These are phyloP conservation scores for Tetraselmis striata DNA, from an alignment of 139 green algal genomes.

Conservation along the genomic window DNA sequence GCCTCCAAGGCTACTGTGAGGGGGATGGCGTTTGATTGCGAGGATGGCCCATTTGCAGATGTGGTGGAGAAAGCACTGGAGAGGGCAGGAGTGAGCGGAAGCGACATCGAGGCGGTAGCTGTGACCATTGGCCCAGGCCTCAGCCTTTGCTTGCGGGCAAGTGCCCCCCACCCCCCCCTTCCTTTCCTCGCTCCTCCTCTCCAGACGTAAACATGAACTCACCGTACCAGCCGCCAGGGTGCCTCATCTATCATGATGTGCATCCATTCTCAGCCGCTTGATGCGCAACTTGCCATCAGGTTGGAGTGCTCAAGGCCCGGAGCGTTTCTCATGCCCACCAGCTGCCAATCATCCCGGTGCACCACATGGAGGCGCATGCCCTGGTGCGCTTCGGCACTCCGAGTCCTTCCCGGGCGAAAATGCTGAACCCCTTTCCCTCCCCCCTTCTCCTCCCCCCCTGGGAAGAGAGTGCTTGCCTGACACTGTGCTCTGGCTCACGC, in stretches of 20 bases:
- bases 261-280: background rate
- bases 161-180: background rate
- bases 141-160: constrained; percentile 77
- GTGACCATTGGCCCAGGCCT: constrained; percentile 94
- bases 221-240: too few species aligned
- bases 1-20: too few species aligned
- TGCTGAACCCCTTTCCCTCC: background rate
- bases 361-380: constrained; percentile 98
- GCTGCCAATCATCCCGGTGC: constrained; percentile 77
- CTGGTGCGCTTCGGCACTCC: too few species aligned
- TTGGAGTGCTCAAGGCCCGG: constrained; percentile 89
- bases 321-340: constrained; percentile 46
- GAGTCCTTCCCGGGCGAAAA: background rate
- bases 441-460: too few species aligned
- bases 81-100: constrained; percentile 33
- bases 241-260: too few species aligned
- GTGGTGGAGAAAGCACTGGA: constrained; percentile 67
- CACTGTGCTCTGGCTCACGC: too few species aligned
- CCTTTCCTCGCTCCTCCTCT: background rate
- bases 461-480: too few species aligned
- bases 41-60: too few species aligned
- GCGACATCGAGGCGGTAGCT: constrained; percentile 70
- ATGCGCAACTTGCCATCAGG: constrained; percentile 30
- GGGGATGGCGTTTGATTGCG: too few species aligned
- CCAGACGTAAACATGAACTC: background rate